These are phyloP conservation scores for Lithocarpus polystachyus DNA, from an alignment of 306 rosid species.

Conservation along the genomic window DNA sequence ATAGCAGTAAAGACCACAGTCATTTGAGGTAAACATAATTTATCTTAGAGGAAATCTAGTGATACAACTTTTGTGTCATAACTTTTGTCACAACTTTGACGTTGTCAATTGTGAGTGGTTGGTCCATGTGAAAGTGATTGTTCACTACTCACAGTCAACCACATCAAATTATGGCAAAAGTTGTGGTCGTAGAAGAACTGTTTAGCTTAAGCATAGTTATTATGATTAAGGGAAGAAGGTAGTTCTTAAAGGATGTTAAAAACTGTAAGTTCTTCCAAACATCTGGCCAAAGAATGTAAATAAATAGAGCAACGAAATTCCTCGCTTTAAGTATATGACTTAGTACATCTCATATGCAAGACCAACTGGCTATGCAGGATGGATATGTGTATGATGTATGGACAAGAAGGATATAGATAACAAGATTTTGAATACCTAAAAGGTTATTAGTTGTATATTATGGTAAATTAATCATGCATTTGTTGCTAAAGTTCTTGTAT, in stretches of 20 bases:
- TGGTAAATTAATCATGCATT: too few relatives aligned
- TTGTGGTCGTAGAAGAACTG: too few relatives aligned
- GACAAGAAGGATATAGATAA: background rate
- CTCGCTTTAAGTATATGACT: background rate
- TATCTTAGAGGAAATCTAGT: background rate
- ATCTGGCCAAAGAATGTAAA: background rate
- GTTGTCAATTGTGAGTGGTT: too few relatives aligned
- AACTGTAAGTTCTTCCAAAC: background rate
- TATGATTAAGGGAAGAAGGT: background rate
- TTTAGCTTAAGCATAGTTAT: background rate
- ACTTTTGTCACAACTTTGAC: too few relatives aligned
- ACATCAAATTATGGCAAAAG: too few relatives aligned
- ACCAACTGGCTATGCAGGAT: background rate
- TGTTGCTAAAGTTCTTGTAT: background rate
- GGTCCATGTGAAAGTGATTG: too few relatives aligned
- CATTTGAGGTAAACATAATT: background rate
- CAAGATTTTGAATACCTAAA: background rate
- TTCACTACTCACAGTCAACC: too few relatives aligned
- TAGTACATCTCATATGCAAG: background rate
- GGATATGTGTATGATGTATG: background rate
- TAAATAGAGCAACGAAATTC: background rate
- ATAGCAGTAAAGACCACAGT: background rate
- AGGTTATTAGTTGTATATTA: background rate
- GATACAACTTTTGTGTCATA: too few relatives aligned
- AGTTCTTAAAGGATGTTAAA: background rate